Evolutionary conservation across 306 rosid species (phyloP).

Genomic region (Mimosa bimucronata): DNA sequence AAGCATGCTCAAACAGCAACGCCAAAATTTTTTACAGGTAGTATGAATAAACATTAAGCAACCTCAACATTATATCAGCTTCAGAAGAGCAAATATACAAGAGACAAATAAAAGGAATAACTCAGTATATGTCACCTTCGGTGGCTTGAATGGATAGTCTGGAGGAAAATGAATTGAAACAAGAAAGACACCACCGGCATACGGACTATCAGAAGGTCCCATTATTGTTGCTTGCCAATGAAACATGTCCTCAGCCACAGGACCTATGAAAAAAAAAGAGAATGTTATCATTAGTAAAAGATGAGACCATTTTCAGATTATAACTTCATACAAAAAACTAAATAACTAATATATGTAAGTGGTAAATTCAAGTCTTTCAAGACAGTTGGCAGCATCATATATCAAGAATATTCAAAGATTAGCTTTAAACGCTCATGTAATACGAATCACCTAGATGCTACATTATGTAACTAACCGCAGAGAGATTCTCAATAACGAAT

Average conservation of each 20-base stretch:
- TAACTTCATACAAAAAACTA: neutral
- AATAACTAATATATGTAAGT: neutral
- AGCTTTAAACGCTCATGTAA: neutral
- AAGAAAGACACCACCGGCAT: constrained; percentile 80
- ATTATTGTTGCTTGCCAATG: constrained; percentile 93
- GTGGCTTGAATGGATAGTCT: constrained; percentile 94
- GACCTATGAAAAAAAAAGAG: constrained; percentile 53
- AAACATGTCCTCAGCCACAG: constrained; percentile 95
- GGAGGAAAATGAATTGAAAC: constrained; percentile 88
- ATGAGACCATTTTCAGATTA: neutral
- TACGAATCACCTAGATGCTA: neutral
- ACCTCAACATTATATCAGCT: neutral
- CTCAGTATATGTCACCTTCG: constrained; percentile 55
- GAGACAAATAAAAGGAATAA: neutral
- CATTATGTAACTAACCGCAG: neutral
- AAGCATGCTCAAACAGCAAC: neutral
- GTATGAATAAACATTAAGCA: constrained; percentile 1
- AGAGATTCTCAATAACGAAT: neutral
- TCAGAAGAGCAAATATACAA: neutral
- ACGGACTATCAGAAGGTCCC: constrained; percentile 92
- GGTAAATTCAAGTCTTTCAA: neutral
- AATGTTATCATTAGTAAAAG: constrained; percentile 1
- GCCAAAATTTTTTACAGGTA: neutral
- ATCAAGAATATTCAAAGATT: neutral
- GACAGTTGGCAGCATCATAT: neutral